These are phyloP conservation scores for Trapa bicornis DNA, from an alignment of 345 rosid species.

Conservation along the genomic window DNA sequence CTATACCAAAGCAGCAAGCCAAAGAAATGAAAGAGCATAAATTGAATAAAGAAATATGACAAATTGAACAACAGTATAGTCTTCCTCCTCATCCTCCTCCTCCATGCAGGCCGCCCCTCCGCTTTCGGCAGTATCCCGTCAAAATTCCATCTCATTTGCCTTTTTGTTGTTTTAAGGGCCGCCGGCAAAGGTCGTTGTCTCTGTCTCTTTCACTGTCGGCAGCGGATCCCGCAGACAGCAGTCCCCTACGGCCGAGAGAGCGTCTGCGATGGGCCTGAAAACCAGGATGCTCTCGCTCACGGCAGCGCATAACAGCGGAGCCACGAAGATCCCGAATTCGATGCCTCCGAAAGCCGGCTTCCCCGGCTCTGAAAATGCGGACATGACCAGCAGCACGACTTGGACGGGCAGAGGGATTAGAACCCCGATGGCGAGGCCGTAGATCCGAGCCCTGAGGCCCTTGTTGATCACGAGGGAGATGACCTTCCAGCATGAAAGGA, in stretches of 20 bases:
- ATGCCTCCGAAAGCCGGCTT: constrained; percentile 5
- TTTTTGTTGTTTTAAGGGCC: not conserved
- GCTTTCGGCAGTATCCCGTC: not conserved
- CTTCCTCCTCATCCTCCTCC: not conserved
- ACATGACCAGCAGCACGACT: constrained; percentile 19
- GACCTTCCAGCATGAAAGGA: constrained; percentile 35
- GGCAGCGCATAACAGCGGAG: constrained; percentile 21
- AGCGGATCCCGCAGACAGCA: constrained; percentile 1
- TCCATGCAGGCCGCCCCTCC: not conserved
- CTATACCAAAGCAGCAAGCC: not conserved
- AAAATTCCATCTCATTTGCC: not conserved
- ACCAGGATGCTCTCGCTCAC: constrained; percentile 49
- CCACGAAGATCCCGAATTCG: constrained; percentile 19
- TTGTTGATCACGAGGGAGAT: constrained; percentile 48
- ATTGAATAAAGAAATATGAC: not conserved
- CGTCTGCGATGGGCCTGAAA: constrained; percentile 43
- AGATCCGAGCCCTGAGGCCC: constrained; percentile 29
- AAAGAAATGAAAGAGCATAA: not conserved
- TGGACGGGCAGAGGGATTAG: constrained; percentile 22
- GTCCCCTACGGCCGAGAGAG: constrained; percentile 36
- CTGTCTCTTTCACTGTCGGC: not conserved
- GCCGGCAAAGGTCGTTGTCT: not conserved
- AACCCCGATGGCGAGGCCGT: constrained; percentile 23
- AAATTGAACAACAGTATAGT: not conserved
- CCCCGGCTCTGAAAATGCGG: constrained; percentile 30